A percentile compares a stretch with the other conserved stretches of the same genome.
phyloP scores from a whole-genome alignment of 495 filamentous ascomycete species.

The Acidiella bohemica region DNA sequence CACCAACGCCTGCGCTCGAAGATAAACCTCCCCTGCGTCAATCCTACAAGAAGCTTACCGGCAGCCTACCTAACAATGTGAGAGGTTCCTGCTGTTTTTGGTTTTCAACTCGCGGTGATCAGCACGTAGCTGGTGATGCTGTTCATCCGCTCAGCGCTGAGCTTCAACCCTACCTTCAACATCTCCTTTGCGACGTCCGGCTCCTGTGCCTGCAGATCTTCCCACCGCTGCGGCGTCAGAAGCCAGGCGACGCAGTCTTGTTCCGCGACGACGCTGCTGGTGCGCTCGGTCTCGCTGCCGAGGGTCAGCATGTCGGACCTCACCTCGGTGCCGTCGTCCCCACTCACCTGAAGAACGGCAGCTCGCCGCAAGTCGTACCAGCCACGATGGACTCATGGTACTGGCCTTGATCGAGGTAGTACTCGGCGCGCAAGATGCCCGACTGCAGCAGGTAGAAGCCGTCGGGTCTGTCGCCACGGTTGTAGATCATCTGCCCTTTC shows the following conservation, averaged over 20 bases:
- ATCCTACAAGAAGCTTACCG: too few species aligned
- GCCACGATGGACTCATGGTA: slow-evolving; percentile 87
- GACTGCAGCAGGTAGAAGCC: slow-evolving; percentile 87
- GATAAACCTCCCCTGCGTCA: too few species aligned
- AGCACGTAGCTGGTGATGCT: slow-evolving; percentile 51
- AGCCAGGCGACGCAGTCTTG: slow-evolving; percentile 72
- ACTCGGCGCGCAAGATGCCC: slow-evolving; percentile 79
- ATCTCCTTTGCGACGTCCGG: slow-evolving; percentile 71
- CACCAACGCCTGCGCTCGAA: too few species aligned
- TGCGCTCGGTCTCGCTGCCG: slow-evolving; percentile 70
- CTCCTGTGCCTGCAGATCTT: slow-evolving; percentile 49
- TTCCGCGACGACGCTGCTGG: slow-evolving; percentile 73
- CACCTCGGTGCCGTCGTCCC: too few species aligned
- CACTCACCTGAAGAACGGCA: slow-evolving; percentile 97
- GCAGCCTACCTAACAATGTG: too few species aligned
- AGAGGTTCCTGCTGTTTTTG: too few species aligned
- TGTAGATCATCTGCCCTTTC: slow-evolving; percentile 56
- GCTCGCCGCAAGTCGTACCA: slow-evolving; percentile 86
- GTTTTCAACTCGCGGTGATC: slow-evolving; percentile 21
- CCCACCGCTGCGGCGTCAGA: slow-evolving; percentile 57
- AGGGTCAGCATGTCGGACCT: too few species aligned
- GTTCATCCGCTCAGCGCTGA: slow-evolving; percentile 81
- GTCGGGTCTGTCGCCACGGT: slow-evolving; percentile 36
- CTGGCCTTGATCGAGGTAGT: slow-evolving; percentile 75
- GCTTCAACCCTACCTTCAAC: slow-evolving; percentile 67